Evolutionary conservation across 805 yeast genomes (phyloP).

Genomic region (Candida ponderosae): DNA sequence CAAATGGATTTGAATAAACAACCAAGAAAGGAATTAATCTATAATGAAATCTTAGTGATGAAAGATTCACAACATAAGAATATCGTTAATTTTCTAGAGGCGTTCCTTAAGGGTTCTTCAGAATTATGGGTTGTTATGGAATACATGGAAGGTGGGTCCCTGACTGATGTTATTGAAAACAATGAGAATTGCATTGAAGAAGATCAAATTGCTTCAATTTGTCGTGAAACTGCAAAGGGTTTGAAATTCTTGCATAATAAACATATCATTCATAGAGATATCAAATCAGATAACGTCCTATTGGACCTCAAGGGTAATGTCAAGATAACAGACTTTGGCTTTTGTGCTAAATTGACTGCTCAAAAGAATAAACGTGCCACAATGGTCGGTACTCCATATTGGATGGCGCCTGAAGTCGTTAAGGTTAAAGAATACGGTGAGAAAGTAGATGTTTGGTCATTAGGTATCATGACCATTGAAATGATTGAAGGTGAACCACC

Average conservation of each 20-base stretch:
- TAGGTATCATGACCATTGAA: slow-evolving; percentile 97
- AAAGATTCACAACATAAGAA: slow-evolving; percentile 91
- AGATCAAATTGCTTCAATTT: slow-evolving; percentile 85
- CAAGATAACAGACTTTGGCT: slow-evolving; percentile 94
- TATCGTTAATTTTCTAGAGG: slow-evolving; percentile 90
- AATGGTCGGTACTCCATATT: slow-evolving; percentile 98
- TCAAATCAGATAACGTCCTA: slow-evolving; percentile 91
- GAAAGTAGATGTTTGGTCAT: slow-evolving; percentile 96
- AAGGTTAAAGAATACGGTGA: slow-evolving; percentile 93
- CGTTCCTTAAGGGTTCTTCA: slow-evolving; percentile 68
- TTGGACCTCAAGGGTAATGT: slow-evolving; percentile 77
- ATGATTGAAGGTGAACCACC: slow-evolving; percentile 99
- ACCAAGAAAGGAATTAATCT: slow-evolving; percentile 90
- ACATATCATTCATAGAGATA: slow-evolving; percentile 93
- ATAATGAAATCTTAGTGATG: slow-evolving; percentile 95
- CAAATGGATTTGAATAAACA: slow-evolving; percentile 90
- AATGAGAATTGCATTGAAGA: slow-evolving; percentile 67
- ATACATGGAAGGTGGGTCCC: slow-evolving; percentile 97
- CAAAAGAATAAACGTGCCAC: slow-evolving; percentile 88
- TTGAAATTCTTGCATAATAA: slow-evolving; percentile 86
- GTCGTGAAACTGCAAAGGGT: slow-evolving; percentile 86
- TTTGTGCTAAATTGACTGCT: slow-evolving; percentile 89
- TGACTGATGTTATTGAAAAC: slow-evolving; percentile 92
- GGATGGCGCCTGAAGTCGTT: slow-evolving; percentile 99
- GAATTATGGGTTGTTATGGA: slow-evolving; percentile 99